Evolutionary conservation across 2,329 filamentous ascomycete species (phyloP), one percentile per base, ranked within the genome.

Genomic region (Cadophora luteo-olivacea): DNA sequence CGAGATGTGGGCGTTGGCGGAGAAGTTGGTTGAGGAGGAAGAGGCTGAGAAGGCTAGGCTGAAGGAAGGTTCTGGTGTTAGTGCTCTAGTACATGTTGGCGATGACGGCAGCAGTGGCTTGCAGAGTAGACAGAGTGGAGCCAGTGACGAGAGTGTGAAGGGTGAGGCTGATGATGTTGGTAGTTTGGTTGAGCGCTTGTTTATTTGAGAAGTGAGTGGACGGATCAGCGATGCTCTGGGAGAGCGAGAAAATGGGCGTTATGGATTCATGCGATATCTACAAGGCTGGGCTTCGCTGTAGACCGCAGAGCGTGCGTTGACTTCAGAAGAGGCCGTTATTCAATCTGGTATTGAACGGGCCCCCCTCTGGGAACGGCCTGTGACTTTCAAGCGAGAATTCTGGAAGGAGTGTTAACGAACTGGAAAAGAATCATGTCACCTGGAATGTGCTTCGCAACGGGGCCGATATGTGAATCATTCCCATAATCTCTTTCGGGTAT

Each of bases 31-130:
- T n/a, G 52, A 55, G 52, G 29, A 55, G 25, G 52, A 33, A 33
- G 52, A 55, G 52, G 52, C 29, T 55, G 52, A 55, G 52, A 55
- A 33, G 14, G 52, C 52, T 33, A 33, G 29, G 29, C 52, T 49
- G 25, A 19, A 14, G 52, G 6, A 24, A 16, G 3, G 7, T 33
- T n/a, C 52, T 32, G 14, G 25, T 55, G 29, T 3, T n/a, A 29
- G 14, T 19, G 52, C 25, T n/a, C 14, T 55, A 9, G 25, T 6
- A n/a, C 6, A 4, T 19, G 6, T 19, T 55, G 25, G 4, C n/a
- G 25, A 14, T 9, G 36, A 7, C 9, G 36, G 36, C 8, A 16
- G 52, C 16, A 33, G 52, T 33, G 52, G 52, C 7, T n/a, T 33
- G 52, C 16, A 33, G 2, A 55, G 52, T 9, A 55, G 52, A 4